These are phyloP conservation scores for Torulaspora pretoriensis DNA, from an alignment of 1,139 yeast genomes.

Conservation along the genomic window DNA sequence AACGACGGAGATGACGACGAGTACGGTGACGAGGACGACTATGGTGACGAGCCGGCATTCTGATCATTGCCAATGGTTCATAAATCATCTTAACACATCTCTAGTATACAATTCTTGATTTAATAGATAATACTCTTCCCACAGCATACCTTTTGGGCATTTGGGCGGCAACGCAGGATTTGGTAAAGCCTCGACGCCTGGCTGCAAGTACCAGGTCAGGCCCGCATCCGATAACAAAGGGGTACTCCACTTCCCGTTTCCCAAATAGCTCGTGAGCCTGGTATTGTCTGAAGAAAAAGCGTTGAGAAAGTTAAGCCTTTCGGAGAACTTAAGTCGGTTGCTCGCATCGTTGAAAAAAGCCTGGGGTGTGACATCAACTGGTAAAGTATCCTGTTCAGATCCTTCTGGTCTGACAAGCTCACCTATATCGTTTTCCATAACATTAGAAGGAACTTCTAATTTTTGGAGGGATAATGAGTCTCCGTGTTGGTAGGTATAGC, in stretches of 20 bases:
- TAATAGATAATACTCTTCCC: slow-evolving; percentile 24
- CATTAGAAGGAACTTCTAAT: background rate
- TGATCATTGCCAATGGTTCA: slow-evolving; percentile 30
- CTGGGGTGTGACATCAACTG: slow-evolving; percentile 13
- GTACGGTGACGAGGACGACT: slow-evolving; percentile 49
- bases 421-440: background rate
- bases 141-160: slow-evolving; percentile 22
- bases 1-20: slow-evolving; percentile 57
- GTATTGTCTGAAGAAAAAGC: slow-evolving; percentile 16
- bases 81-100: slow-evolving; percentile 7
- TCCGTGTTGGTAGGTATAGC: slow-evolving; percentile 5
- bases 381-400: slow-evolving; percentile 8
- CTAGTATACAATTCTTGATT: slow-evolving; percentile 13
- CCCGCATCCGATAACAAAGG: slow-evolving; percentile 6
- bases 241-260: slow-evolving; percentile 19
- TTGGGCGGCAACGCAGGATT: slow-evolving; percentile 23
- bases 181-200: slow-evolving; percentile 10
- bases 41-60: slow-evolving; percentile 65
- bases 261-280: slow-evolving; percentile 21
- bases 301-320: slow-evolving; percentile 11
- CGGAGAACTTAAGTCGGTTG: slow-evolving; percentile 11
- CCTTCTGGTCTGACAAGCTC: background rate
- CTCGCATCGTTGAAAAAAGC: slow-evolving; percentile 8
- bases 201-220: slow-evolving; percentile 15
- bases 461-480: background rate